Evolutionary conservation across 495 filamentous ascomycete species (phyloP).

Genomic region (Hyphodiscus hymeniophilus): DNA sequence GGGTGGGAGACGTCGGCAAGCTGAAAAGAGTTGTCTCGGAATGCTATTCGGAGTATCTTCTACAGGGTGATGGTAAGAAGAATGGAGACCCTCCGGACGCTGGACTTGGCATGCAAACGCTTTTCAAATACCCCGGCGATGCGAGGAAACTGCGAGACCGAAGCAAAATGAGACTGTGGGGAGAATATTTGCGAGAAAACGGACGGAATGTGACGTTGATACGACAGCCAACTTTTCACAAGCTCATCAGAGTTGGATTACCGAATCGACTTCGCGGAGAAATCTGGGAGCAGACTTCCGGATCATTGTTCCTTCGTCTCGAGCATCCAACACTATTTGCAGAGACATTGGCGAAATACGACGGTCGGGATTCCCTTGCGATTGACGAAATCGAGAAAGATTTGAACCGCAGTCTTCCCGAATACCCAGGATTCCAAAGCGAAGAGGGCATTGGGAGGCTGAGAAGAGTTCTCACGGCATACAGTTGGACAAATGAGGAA

Average conservation of each 20-base stretch:
- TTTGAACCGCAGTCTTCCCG: conserved; percentile 87
- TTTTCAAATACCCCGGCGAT: conserved; percentile 90
- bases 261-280: conserved; percentile 91
- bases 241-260: conserved; percentile 88
- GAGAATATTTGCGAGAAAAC: conserved; percentile 92
- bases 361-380: conserved; percentile 77
- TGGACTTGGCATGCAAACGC: conserved; percentile 79
- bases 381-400: conserved; percentile 99
- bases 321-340: conserved; percentile 75
- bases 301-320: conserved; percentile 78
- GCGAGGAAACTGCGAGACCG: conserved; percentile 89
- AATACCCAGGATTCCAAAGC: conserved; percentile 95
- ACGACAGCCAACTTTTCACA: conserved; percentile 94
- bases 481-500: conserved; percentile 91
- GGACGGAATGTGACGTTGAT: conserved; percentile 87
- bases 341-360: conserved; percentile 75
- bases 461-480: conserved; percentile 84
- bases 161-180: conserved; percentile 96
- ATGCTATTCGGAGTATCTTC: conserved; percentile 90
- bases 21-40: conserved; percentile 67
- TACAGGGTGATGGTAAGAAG: conserved; percentile 48
- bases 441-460: conserved; percentile 90
- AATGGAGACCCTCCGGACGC: conserved; percentile 70
- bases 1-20: conserved; percentile 76
- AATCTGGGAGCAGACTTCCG: conserved; percentile 91